phyloP scores from a whole-genome alignment of 2,329 filamentous ascomycete species.

The Parastagonospora nodorum region DNA sequence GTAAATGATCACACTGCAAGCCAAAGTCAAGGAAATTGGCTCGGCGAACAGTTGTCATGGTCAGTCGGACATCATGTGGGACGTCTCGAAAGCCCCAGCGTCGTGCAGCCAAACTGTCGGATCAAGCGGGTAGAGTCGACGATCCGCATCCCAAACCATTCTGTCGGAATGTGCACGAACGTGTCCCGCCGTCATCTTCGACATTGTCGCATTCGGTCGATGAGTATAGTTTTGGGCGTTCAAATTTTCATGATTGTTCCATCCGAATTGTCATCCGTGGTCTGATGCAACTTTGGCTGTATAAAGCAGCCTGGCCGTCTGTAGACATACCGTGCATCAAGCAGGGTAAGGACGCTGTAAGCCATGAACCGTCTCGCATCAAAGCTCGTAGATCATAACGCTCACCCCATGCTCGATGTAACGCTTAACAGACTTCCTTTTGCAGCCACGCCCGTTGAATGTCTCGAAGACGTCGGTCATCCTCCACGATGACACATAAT shows the following conservation, averaged over 20 bases:
- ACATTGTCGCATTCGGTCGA: too few species aligned
- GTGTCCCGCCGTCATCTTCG: not conserved
- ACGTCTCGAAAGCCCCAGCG: not conserved
- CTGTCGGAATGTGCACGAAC: constrained; percentile 5
- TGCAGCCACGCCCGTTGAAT: not conserved
- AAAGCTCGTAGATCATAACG: not conserved
- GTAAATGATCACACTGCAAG: not conserved
- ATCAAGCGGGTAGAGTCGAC: not conserved
- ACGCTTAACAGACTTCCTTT: not conserved
- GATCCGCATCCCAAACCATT: constrained; percentile 8
- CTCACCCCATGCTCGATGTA: not conserved
- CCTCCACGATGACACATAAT: not conserved
- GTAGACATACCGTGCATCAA: not conserved
- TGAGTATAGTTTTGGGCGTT: too few species aligned
- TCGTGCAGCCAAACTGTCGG: constrained; percentile 7
- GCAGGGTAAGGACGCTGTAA: not conserved
- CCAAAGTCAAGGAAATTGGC: not conserved
- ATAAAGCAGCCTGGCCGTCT: too few species aligned
- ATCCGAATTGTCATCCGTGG: too few species aligned
- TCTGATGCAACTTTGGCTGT: too few species aligned
- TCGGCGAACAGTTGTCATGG: not conserved
- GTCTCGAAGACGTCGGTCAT: not conserved
- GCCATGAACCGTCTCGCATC: not conserved
- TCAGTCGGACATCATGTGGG: not conserved
- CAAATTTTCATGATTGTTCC: too few species aligned